Conservation (phyloP, 2,329 filamentous ascomycete genomes). For the Fusarium sp. region DNA sequence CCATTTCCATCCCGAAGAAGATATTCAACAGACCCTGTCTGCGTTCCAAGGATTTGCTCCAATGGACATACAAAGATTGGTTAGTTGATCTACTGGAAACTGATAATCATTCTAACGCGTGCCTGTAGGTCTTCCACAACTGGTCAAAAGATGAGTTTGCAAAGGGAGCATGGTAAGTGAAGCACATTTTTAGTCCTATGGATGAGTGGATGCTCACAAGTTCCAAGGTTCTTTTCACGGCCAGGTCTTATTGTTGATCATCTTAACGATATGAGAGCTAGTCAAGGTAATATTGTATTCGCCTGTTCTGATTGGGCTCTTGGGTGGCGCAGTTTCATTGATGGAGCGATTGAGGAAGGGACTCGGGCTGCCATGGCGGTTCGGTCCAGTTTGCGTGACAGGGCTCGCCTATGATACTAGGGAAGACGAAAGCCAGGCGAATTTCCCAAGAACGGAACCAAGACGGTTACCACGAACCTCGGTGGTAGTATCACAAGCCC, state of each 20-base stretch:
- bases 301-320: constrained; percentile 65
- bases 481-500: constrained; percentile 4
- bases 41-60: constrained; percentile 54
- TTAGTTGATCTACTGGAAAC: constrained; percentile 5
- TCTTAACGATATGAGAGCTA: constrained; percentile 57
- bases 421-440: neutral
- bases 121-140: constrained; percentile 61
- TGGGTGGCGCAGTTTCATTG: constrained; percentile 66
- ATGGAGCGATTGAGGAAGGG: constrained; percentile 65
- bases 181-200: rapidly evolving
- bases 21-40: constrained; percentile 53
- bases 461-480: constrained; percentile 3
- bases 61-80: constrained; percentile 50
- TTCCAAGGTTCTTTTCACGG: constrained; percentile 54
- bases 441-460: constrained; percentile 12
- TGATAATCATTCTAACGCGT: neutral
- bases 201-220: rapidly evolving
- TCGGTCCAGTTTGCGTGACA: constrained; percentile 4
- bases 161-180: constrained; percentile 58
- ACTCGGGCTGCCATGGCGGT: constrained; percentile 48
- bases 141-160: constrained; percentile 64
- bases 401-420: neutral
- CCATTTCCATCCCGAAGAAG: constrained; percentile 61
- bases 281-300: constrained; percentile 62
- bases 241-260: constrained; percentile 57